These are phyloP conservation scores for Hymenoscyphus scutula DNA, from an alignment of 2,329 filamentous ascomycete genomes.

Conservation along the genomic window DNA sequence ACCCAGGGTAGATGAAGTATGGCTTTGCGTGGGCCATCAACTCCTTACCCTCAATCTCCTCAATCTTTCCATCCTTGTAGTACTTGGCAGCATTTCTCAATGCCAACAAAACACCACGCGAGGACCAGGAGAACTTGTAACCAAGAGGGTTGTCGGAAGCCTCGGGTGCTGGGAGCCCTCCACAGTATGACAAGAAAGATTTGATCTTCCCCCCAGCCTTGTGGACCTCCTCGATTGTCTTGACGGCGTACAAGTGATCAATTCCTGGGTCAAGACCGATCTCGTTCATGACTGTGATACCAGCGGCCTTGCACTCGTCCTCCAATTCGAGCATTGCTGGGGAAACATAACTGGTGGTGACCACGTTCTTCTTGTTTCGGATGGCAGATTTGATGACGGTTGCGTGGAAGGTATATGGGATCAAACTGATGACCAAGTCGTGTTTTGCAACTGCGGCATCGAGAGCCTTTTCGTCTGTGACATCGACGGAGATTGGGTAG, in stretches of 20 bases:
- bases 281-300: constrained; percentile 98
- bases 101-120: constrained; percentile 78
- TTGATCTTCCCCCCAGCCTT: constrained; percentile 79
- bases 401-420: constrained; percentile 89
- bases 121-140: constrained; percentile 74
- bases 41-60: constrained; percentile 62
- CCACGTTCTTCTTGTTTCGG: constrained; percentile 89
- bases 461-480: constrained; percentile 71
- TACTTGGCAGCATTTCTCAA: constrained; percentile 82
- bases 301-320: constrained; percentile 77
- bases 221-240: constrained; percentile 88
- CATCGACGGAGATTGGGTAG: constrained; percentile 78
- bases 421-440: constrained; percentile 77
- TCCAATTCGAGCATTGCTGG: constrained; percentile 91
- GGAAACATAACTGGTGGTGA: constrained; percentile 91
- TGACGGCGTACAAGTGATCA: constrained; percentile 74
- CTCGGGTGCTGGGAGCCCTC: constrained; percentile 71
- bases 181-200: constrained; percentile 81
- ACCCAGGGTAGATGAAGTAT: constrained; percentile 87
- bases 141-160: constrained; percentile 84
- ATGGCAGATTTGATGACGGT: constrained; percentile 92
- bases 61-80: constrained; percentile 75
- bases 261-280: constrained; percentile 77
- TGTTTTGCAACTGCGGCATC: constrained; percentile 78
- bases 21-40: constrained; percentile 87